phyloP scores from a whole-genome alignment of 2,329 filamentous ascomycete species.

The Stachybotrys elegans region DNA sequence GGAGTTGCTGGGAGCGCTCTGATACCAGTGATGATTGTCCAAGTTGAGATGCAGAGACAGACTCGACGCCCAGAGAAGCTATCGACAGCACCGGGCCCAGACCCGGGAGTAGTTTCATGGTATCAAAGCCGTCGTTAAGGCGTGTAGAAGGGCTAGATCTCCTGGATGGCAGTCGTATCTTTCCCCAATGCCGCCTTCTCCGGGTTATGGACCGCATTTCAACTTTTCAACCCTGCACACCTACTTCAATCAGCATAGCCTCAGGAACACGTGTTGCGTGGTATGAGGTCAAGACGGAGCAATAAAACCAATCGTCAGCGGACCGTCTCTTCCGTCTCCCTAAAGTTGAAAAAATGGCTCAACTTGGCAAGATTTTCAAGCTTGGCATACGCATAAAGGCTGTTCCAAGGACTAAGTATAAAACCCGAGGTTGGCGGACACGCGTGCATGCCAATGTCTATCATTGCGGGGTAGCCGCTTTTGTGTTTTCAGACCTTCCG shows the following conservation, averaged over 20 bases:
- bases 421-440: too few species aligned
- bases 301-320: too few species aligned
- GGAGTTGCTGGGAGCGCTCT: not conserved
- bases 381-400: not conserved
- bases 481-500: too few species aligned
- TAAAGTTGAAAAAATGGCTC: not conserved
- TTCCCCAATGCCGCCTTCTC: not conserved
- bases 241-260: too few species aligned
- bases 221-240: not conserved
- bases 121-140: not conserved
- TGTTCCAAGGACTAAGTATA: too few species aligned
- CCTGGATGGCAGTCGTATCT: not conserved
- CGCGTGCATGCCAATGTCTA: too few species aligned
- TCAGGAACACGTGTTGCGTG: too few species aligned
- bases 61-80: too few species aligned
- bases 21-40: not conserved
- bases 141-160: not conserved
- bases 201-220: not conserved
- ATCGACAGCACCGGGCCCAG: not conserved
- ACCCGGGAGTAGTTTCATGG: not conserved
- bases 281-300: too few species aligned
- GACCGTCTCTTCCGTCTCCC: not conserved
- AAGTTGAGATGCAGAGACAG: not conserved
- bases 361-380: not conserved
- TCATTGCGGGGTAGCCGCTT: too few species aligned